Conservation (phyloP, 208 protist species). For the Acanthamoeba polyphaga region DNA sequence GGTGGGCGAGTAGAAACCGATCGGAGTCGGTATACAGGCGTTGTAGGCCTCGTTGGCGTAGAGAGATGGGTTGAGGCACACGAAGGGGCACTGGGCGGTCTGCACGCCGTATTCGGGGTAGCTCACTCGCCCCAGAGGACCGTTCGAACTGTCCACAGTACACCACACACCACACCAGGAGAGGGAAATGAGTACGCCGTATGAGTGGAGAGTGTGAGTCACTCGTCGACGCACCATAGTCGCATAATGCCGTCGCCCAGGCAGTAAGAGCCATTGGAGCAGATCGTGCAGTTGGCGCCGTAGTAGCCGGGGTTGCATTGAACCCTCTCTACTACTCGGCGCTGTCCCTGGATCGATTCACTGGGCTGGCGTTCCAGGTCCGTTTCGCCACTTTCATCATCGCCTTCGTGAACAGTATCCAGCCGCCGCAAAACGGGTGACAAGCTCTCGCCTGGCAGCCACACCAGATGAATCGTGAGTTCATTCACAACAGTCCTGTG, state of each 20-base stretch:
- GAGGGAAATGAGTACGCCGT: not conserved
- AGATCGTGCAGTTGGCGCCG: not conserved
- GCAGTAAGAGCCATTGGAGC: conserved; percentile 36
- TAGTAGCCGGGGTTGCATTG: not conserved
- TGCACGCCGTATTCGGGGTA: conserved; percentile 31
- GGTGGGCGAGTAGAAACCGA: conserved; percentile 65
- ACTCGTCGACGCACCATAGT: conserved; percentile 5
- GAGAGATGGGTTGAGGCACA: not conserved
- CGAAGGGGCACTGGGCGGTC: not conserved
- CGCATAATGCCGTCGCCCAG: conserved; percentile 36
- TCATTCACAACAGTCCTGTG: not conserved
- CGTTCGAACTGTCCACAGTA: not conserved
- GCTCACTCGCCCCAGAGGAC: not conserved
- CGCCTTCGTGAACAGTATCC: not conserved
- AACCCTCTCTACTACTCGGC: not conserved
- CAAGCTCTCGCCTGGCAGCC: conserved; percentile 3
- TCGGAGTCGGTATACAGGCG: not conserved
- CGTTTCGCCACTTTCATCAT: not conserved
- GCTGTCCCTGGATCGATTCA: not conserved
- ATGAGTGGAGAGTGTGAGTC: not conserved
- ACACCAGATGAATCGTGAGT: not conserved
- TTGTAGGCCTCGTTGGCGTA: conserved; percentile 43
- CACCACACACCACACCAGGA: not conserved
- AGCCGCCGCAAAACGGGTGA: not conserved
- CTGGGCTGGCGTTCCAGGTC: not conserved